These are phyloP conservation scores for Curvularia sp. DNA, from an alignment of 2,329 filamentous ascomycete species.

Conservation along the genomic window DNA sequence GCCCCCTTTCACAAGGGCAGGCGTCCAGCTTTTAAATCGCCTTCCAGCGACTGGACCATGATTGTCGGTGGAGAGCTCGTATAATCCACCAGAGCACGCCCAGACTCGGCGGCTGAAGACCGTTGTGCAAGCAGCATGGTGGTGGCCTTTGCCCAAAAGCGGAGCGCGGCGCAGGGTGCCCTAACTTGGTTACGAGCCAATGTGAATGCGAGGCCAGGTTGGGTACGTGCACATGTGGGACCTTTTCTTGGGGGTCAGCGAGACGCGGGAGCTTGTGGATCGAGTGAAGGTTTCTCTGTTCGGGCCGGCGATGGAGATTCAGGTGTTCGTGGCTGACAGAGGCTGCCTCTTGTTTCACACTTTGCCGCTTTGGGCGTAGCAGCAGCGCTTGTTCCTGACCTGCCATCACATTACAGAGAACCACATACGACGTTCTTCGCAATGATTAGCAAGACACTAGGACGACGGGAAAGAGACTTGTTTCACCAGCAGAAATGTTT, in stretches of 20 bases:
- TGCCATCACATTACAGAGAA: constrained; percentile 12
- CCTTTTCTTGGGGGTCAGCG: constrained; percentile 44
- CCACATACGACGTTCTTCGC: constrained; percentile 11
- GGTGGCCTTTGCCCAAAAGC: constrained; percentile 17
- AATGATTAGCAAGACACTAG: constrained; percentile 15
- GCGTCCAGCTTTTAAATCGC: constrained; percentile 31
- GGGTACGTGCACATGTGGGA: constrained; percentile 18
- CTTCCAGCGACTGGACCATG: constrained; percentile 20
- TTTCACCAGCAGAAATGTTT: constrained; percentile 20
- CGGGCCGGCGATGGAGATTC: constrained; percentile 25
- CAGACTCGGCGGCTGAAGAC: constrained; percentile 31
- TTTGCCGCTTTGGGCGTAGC: constrained; percentile 23
- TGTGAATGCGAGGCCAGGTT: constrained; percentile 25
- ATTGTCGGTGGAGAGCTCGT: constrained; percentile 20
- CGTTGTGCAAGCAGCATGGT: constrained; percentile 35
- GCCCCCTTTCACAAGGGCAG: constrained; percentile 28
- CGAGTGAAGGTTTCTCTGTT: constrained; percentile 16
- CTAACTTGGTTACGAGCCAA: constrained; percentile 34
- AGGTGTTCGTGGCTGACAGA: constrained; percentile 26
- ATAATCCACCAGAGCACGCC: constrained; percentile 28
- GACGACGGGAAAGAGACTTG: constrained; percentile 11
- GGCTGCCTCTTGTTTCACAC: constrained; percentile 35
- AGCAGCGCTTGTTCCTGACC: constrained; percentile 32
- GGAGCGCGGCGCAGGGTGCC: constrained; percentile 27
- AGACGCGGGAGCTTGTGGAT: constrained; percentile 28